phyloP scores from a whole-genome alignment of 352 stramenopile species.

The Phytopythium cucurbitacearum region DNA sequence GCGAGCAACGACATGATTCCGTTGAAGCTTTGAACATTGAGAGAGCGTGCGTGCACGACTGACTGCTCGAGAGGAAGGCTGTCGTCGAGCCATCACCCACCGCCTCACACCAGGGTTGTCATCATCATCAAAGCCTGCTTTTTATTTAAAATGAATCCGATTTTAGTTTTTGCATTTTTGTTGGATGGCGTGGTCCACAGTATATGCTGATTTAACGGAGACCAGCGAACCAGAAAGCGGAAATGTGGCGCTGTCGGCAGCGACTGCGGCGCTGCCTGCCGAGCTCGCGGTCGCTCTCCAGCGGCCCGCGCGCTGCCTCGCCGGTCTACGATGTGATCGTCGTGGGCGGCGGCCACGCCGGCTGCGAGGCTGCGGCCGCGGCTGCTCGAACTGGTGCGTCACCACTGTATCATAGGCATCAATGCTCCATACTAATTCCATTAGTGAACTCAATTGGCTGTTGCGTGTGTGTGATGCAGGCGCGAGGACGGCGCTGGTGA shows the following conservation, averaged over 20 bases:
- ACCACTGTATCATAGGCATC: background rate
- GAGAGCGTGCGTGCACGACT: background rate
- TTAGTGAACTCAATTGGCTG: background rate
- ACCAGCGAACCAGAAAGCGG: too few species aligned
- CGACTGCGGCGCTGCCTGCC: too few species aligned
- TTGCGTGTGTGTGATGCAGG: constrained; percentile 36
- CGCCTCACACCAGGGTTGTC: too few species aligned
- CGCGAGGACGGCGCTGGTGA: constrained; percentile 94
- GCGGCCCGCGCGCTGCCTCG: too few species aligned
- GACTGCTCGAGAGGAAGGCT: constrained; percentile 2
- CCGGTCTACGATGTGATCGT: constrained; percentile 39
- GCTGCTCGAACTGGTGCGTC: constrained; percentile 41
- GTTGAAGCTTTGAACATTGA: constrained; percentile 24
- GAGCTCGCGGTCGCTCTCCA: too few species aligned
- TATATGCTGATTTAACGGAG: too few species aligned
- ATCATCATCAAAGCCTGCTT: too few species aligned
- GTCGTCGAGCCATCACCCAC: background rate
- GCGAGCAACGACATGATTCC: constrained; percentile 56
- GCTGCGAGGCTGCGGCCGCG: constrained; percentile 52
- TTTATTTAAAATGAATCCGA: too few species aligned
- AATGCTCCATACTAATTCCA: background rate
- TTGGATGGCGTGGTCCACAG: too few species aligned
- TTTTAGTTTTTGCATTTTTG: too few species aligned
- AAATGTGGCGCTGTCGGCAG: too few species aligned
- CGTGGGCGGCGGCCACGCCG: constrained; percentile 52